Conservation (phyloP, 495 filamentous ascomycete species). For the Aspergillus bridgeri region DNA sequence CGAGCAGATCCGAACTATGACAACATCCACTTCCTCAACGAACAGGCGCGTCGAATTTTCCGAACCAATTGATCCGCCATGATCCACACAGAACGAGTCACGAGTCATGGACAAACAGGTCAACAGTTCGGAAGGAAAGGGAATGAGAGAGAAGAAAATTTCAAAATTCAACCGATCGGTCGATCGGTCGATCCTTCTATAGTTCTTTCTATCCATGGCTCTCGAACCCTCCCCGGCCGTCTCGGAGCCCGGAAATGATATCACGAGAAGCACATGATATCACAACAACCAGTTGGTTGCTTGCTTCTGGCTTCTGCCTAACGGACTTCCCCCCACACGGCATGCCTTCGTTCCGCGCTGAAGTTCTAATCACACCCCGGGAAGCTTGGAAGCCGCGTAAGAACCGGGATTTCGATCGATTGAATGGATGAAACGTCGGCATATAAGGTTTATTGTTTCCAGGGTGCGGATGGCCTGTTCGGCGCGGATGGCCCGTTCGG, state of each 20-base stretch:
- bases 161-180: too few relatives aligned
- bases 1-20: neutral
- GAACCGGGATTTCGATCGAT: neutral
- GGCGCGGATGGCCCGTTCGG: too few relatives aligned
- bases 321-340: neutral
- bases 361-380: neutral
- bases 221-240: neutral
- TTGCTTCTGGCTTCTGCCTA: neutral
- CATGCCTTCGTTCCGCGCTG: neutral
- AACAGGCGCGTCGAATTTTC: neutral
- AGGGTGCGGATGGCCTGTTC: neutral
- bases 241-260: neutral
- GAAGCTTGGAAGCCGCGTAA: constrained; percentile 1
- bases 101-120: too few relatives aligned
- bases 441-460: neutral
- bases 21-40: neutral
- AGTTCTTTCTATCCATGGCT: too few relatives aligned
- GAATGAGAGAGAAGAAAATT: too few relatives aligned
- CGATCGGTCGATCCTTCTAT: too few relatives aligned
- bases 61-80: neutral
- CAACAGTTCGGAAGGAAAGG: too few relatives aligned
- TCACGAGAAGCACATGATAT: neutral
- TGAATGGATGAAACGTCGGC: neutral
- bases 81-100: neutral
- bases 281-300: too few relatives aligned